These are phyloP conservation scores for Arabidopsis suecica DNA, from an alignment of 345 rosid genomes.

Conservation along the genomic window DNA sequence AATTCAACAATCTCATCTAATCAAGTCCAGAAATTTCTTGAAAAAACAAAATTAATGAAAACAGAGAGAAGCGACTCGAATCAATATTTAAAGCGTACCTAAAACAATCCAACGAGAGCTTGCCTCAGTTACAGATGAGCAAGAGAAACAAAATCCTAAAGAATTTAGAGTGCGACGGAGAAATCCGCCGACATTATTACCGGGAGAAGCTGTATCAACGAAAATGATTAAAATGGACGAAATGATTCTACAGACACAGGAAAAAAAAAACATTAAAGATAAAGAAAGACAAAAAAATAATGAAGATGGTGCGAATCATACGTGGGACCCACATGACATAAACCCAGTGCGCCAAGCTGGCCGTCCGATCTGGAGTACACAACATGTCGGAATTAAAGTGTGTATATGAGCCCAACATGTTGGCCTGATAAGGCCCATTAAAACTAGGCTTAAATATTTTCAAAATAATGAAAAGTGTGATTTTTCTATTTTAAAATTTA, in stretches of 20 bases:
- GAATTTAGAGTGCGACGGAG: slow-evolving; percentile 19
- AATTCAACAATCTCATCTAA: slow-evolving; percentile 10
- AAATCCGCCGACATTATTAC: slow-evolving; percentile 41
- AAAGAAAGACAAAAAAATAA: slow-evolving; percentile 1
- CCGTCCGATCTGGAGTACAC: slow-evolving; percentile 29
- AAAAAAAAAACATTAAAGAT: background rate
- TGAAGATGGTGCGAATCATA: slow-evolving; percentile 28
- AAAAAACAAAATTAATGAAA: background rate
- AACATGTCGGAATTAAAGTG: slow-evolving; percentile 28
- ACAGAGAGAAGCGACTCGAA: slow-evolving; percentile 26
- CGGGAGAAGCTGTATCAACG: slow-evolving; percentile 24
- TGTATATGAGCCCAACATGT: background rate
- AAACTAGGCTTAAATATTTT: background rate
- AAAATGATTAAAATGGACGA: background rate
- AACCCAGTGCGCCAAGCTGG: slow-evolving; percentile 42
- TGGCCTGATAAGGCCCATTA: slow-evolving; percentile 11
- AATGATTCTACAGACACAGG: background rate
- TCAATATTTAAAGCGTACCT: slow-evolving; percentile 28
- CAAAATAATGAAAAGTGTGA: too few relatives aligned
- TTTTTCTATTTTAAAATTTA: too few relatives aligned
- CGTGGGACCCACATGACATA: slow-evolving; percentile 39
- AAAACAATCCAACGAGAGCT: background rate
- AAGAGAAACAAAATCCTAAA: background rate
- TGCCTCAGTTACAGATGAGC: slow-evolving; percentile 3
- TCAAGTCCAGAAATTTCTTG: background rate